Conservation (phyloP, 139 green algal species). For the Eudorina sp. region DNA sequence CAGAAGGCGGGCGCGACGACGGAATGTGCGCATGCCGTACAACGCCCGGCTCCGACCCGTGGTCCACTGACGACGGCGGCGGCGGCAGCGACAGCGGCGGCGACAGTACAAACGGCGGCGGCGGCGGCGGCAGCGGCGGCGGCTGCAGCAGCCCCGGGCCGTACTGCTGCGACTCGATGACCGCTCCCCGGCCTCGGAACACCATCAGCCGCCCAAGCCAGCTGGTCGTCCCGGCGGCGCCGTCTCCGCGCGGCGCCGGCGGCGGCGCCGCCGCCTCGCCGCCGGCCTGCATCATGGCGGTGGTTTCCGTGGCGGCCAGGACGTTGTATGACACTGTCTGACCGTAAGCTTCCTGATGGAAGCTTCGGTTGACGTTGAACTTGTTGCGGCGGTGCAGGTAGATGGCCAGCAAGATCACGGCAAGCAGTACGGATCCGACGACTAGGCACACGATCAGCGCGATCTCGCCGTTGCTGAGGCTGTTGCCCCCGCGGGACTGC, state of each 20-base stretch:
- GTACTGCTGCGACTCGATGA: background rate
- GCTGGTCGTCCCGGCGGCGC: background rate
- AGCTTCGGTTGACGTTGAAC: background rate
- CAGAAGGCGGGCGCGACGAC: no score
- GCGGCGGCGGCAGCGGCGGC: background rate
- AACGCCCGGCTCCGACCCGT: no score
- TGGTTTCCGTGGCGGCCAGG: background rate
- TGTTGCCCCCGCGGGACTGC: background rate
- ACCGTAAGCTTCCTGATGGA: background rate
- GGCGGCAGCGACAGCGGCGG: background rate
- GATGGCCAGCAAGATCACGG: background rate
- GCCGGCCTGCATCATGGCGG: background rate
- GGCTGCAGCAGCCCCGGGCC: background rate
- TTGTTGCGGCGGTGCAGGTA: background rate
- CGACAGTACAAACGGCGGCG: background rate
- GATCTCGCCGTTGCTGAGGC: background rate
- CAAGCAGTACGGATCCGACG: background rate
- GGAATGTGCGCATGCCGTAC: no score
- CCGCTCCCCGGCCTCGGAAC: background rate
- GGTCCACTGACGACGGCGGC: no score
- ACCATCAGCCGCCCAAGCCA: background rate
- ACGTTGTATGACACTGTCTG: conserved; percentile 21
- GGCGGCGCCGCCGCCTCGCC: background rate
- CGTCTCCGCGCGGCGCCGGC: background rate
- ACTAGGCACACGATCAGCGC: background rate